A percentile compares a stretch with the other conserved stretches of the same genome.
phyloP scores from a whole-genome alignment of 495 filamentous ascomycete species.

The Oidiodendron maius region DNA sequence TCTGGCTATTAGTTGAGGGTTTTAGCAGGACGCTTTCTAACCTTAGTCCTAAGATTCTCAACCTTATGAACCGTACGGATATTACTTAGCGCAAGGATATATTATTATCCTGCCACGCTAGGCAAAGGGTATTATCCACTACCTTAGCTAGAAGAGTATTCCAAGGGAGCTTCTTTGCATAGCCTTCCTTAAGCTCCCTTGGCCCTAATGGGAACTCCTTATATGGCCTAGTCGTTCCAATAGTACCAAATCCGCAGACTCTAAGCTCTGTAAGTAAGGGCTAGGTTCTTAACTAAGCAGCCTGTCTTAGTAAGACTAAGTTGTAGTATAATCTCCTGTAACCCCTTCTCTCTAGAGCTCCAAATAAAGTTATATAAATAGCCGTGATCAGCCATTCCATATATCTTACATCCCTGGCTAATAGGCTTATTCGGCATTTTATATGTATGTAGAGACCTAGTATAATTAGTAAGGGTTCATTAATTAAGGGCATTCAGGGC shows the following conservation, averaged over 20 bases:
- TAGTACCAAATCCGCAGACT: background rate
- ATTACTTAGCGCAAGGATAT: too few relatives aligned
- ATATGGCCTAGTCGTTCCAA: slow-evolving; percentile 4
- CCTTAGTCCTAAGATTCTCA: background rate
- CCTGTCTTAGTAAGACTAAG: too few relatives aligned
- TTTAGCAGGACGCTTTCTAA: slow-evolving; percentile 2
- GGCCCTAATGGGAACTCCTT: too few relatives aligned
- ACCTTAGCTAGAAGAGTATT: slow-evolving; percentile 12
- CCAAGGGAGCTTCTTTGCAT: slow-evolving; percentile 8
- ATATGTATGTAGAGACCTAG: slow-evolving; percentile 9
- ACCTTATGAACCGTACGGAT: slow-evolving; percentile 3
- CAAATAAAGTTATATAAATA: slow-evolving; percentile 9
- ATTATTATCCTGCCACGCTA: too few relatives aligned
- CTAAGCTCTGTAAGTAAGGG: slow-evolving; percentile 3
- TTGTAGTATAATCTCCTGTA: slow-evolving; percentile 4
- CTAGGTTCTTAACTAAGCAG: too few relatives aligned
- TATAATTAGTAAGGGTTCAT: too few relatives aligned
- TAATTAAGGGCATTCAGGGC: too few relatives aligned
- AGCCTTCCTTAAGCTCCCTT: background rate
- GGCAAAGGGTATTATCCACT: slow-evolving; percentile 7
- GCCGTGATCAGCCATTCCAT: slow-evolving; percentile 11
- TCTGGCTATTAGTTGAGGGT: slow-evolving; percentile 8
- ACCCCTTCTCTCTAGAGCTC: too few relatives aligned
- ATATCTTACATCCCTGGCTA: too few relatives aligned
- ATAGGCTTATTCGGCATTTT: slow-evolving; percentile 19